Evolutionary conservation across 1,284 basidiomycete species (phyloP), one percentile per base, ranked within the genome.

Genomic region (Spongiforma sp.): DNA sequence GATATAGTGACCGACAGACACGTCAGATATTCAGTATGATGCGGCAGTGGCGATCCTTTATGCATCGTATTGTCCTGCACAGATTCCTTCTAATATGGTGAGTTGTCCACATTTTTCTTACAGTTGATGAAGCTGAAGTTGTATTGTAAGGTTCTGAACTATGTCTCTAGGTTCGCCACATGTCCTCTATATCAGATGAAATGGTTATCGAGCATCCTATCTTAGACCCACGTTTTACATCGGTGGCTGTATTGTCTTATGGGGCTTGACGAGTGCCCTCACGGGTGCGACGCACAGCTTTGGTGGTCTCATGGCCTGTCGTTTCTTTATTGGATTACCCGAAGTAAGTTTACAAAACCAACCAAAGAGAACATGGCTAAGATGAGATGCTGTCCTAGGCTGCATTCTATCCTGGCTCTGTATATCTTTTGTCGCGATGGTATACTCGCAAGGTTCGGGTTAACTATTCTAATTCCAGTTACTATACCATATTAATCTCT

Each of bases 371-470:
- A 33, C 14, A 11, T 28, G 32, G 28, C 57, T 62, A 24, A 62
- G 24, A 33, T 43, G 15, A 36, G 54, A 63, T 12, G 12, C 26
- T 21, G 48, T 61, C 48, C 54, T 41, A 84, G 81, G 83, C 87
- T 12, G 85, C 87, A 3, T 89, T 89, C 69, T 89, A 87, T 70
- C 87, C 87, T 24, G 87, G 87, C 26, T 82, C 86, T 2, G 81
- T 86, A 15, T 89, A 86, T 69, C 78, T 89, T 26, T 75, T 89
- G 14, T 88, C 87, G 24, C 75, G 86, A 57, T 89, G 86, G 87
- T 89, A 89, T 68, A 89, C 86, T 2, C 84, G 84, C 66, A 87
- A 84, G 80, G 86, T 83, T 52, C 21, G n/a, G 59, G 9, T 59
- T 43, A 24, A 5, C 59, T 46, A 21, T 24, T 17, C 30, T 43